These are phyloP conservation scores for Scheffersomyces cryptocercus DNA, from an alignment of 1,139 yeast genomes.

Conservation along the genomic window DNA sequence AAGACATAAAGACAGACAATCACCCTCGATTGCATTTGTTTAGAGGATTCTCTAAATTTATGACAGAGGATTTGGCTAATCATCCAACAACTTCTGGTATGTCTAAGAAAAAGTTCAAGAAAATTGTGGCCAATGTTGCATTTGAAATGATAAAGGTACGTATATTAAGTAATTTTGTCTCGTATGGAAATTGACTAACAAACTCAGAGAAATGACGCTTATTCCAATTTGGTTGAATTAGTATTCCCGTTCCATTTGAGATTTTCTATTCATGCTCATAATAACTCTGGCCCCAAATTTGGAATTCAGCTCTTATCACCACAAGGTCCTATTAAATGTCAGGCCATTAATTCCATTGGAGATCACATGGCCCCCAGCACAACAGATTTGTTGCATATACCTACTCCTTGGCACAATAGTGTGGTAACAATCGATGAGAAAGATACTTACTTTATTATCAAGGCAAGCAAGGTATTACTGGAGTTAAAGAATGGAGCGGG, in stretches of 20 bases:
- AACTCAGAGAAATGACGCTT: conserved; percentile 55
- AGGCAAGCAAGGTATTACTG: conserved; percentile 24
- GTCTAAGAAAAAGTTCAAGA: conserved; percentile 52
- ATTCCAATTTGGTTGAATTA: conserved; percentile 60
- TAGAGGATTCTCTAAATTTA: conserved; percentile 60
- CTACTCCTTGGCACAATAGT: conserved; percentile 69
- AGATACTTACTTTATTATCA: conserved; percentile 26
- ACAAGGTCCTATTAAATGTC: conserved; percentile 31
- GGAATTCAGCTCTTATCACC: conserved; percentile 53
- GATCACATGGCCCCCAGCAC: conserved; percentile 28
- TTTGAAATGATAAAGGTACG: conserved; percentile 58
- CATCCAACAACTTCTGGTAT: conserved; percentile 37
- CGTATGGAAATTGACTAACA: conserved; percentile 11
- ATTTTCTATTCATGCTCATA: conserved; percentile 62
- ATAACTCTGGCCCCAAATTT: conserved; percentile 57
- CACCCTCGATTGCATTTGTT: conserved; percentile 55
- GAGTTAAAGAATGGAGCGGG: conserved; percentile 25
- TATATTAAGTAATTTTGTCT: neutral
- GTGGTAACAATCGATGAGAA: conserved; percentile 43
- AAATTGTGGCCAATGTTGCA: conserved; percentile 53
- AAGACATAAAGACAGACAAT: conserved; percentile 37
- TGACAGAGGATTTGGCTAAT: conserved; percentile 55
- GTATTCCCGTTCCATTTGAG: conserved; percentile 61
- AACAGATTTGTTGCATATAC: conserved; percentile 57
- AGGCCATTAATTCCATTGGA: conserved; percentile 31